phyloP scores from a whole-genome alignment of 1,284 basidiomycete species.

The Pseudozyma flocculosa region DNA sequence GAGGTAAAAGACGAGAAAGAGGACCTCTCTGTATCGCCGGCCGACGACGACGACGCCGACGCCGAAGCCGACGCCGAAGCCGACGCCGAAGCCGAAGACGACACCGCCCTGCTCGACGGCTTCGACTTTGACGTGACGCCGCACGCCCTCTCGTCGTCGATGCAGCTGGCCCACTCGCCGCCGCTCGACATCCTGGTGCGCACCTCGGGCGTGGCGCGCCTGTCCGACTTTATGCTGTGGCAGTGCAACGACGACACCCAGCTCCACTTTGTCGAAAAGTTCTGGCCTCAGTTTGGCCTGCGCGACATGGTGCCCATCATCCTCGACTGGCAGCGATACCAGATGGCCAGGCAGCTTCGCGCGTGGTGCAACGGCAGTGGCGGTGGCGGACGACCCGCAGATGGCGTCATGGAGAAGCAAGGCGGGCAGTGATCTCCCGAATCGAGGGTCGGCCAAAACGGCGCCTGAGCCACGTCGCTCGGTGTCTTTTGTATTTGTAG shows the following conservation, averaged over 20 bases:
- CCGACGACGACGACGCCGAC: no score
- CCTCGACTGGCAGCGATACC: constrained; percentile 73
- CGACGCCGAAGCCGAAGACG: no score
- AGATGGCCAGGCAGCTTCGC: background rate
- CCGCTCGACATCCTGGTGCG: constrained; percentile 88
- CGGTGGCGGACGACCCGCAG: no score
- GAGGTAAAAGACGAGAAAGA: no score
- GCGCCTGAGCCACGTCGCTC: no score
- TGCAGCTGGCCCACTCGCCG: constrained; percentile 66
- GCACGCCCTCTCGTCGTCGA: constrained; percentile 15
- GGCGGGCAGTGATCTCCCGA: no score
- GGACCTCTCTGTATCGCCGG: no score
- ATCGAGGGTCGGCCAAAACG: no score
- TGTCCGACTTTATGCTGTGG: constrained; percentile 93
- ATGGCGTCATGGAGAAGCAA: no score
- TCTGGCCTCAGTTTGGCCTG: constrained; percentile 94
- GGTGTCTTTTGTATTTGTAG: background rate
- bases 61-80: no score
- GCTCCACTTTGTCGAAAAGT: constrained; percentile 84
- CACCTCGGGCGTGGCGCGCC: constrained; percentile 83
- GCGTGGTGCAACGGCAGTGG: background rate
- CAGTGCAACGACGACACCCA: constrained; percentile 79
- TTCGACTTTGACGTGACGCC: constrained; percentile 1
- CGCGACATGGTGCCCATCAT: constrained; percentile 81
- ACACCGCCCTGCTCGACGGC: no score